Percentiles rank a stretch among this genome's conserved stretches.
phyloP scores from a whole-genome alignment of 2,329 filamentous ascomycete genomes.

The Phyllosticta citribraziliensis region DNA sequence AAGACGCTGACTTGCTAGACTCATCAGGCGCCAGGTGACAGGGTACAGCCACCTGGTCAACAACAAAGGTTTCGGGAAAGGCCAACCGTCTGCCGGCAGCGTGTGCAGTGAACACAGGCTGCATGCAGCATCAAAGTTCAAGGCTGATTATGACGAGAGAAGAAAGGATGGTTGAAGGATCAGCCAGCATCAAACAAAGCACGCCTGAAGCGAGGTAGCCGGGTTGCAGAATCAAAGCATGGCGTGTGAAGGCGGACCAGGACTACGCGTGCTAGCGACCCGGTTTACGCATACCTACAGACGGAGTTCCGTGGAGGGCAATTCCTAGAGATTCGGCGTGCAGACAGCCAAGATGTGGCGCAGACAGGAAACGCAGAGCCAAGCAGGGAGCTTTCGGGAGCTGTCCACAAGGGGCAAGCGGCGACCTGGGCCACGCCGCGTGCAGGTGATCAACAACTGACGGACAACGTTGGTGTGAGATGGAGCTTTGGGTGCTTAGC shows the following conservation, averaged over 20 bases:
- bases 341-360: not conserved
- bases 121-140: not conserved
- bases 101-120: not conserved
- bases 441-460: not conserved
- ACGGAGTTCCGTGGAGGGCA: not conserved
- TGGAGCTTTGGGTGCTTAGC: conserved; percentile 8
- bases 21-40: not conserved
- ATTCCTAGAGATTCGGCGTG: not conserved
- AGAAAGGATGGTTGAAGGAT: conserved; percentile 4
- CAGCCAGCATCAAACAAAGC: conserved; percentile 1
- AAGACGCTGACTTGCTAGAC: conserved; percentile 5
- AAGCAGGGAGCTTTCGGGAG: not conserved
- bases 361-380: not conserved
- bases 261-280: not conserved
- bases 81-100: not conserved
- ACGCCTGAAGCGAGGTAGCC: not conserved
- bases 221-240: not conserved
- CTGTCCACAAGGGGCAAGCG: conserved; percentile 1
- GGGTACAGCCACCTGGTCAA: not conserved
- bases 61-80: not conserved
- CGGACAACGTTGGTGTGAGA: not conserved
- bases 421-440: not conserved
- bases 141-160: not conserved
- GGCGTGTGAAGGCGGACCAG: conserved; percentile 1
- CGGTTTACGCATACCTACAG: not conserved